These are phyloP conservation scores for Exophiala aquamarina DNA, from an alignment of 2,329 filamentous ascomycete genomes.

Conservation along the genomic window DNA sequence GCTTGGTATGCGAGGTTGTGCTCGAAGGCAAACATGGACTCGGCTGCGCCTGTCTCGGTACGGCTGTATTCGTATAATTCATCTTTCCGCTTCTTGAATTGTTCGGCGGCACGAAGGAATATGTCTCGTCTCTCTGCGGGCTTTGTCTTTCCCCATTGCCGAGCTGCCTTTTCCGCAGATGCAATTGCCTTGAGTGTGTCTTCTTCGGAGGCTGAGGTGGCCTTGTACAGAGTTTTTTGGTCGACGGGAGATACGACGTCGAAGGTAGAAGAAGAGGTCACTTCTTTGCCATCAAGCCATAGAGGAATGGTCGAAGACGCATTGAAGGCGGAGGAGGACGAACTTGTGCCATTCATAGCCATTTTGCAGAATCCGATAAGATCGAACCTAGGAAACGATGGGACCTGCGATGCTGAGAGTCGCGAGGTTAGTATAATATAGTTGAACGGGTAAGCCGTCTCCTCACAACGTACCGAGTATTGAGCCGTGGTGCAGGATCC, in stretches of 20 bases:
- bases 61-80: constrained; percentile 63
- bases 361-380: constrained; percentile 4
- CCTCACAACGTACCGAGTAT: too few species aligned
- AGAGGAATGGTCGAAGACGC: constrained; percentile 37
- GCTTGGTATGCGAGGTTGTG: constrained; percentile 19
- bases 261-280: constrained; percentile 41
- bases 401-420: too few species aligned
- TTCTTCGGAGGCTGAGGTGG: constrained; percentile 56
- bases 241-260: constrained; percentile 57
- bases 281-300: constrained; percentile 44
- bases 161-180: constrained; percentile 67
- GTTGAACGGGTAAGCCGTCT: too few species aligned
- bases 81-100: constrained; percentile 59
- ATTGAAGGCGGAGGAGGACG: constrained; percentile 22
- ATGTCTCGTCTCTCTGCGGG: constrained; percentile 65
- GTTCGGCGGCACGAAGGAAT: constrained; percentile 64
- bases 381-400: too few species aligned
- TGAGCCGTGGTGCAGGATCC: too few species aligned
- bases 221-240: constrained; percentile 54
- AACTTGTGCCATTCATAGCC: constrained; percentile 14
- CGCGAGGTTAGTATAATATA: too few species aligned
- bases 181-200: constrained; percentile 57
- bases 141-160: constrained; percentile 65
- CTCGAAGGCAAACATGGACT: constrained; percentile 36
- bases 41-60: constrained; percentile 55